A percentile compares a stretch with the other conserved stretches of the same genome.
Conservation (phyloP, 352 stramenopile genomes). For the Globisporangium paroecandrum region DNA sequence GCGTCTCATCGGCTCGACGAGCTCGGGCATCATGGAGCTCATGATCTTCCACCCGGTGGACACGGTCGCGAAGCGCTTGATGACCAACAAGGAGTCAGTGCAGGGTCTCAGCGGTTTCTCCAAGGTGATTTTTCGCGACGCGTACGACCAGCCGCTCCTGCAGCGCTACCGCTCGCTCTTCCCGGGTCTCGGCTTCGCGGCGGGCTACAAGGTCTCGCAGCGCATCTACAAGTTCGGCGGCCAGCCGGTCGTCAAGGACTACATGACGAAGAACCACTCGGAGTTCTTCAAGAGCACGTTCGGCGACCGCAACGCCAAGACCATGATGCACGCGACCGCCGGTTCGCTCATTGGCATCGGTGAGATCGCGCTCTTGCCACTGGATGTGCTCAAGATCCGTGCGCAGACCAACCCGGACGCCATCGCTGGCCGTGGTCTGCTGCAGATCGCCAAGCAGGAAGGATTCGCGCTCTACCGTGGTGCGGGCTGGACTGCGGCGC, state of each 20-base stretch:
- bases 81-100: constrained; percentile 86
- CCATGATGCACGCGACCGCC: constrained; percentile 90
- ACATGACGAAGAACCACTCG: constrained; percentile 87
- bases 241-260: constrained; percentile 92
- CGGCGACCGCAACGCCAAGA: constrained; percentile 91
- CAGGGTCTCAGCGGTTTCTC: constrained; percentile 49
- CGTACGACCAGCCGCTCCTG: constrained; percentile 70
- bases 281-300: constrained; percentile 88
- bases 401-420: constrained; percentile 93
- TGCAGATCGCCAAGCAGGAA: constrained; percentile 92
- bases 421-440: constrained; percentile 87
- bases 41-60: constrained; percentile 95
- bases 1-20: constrained; percentile 89
- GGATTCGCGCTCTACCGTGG: constrained; percentile 90
- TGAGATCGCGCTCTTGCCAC: constrained; percentile 92
- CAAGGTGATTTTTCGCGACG: constrained; percentile 89
- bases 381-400: constrained; percentile 97
- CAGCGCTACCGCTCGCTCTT: constrained; percentile 88
- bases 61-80: constrained; percentile 93
- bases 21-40: constrained; percentile 91
- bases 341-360: constrained; percentile 93
- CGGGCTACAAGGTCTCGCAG: constrained; percentile 96
- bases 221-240: constrained; percentile 97
- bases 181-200: constrained; percentile 91
- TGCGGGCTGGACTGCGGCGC: constrained; percentile 87